Conservation (phyloP, 805 yeast species). For the Starmerella sp. region DNA sequence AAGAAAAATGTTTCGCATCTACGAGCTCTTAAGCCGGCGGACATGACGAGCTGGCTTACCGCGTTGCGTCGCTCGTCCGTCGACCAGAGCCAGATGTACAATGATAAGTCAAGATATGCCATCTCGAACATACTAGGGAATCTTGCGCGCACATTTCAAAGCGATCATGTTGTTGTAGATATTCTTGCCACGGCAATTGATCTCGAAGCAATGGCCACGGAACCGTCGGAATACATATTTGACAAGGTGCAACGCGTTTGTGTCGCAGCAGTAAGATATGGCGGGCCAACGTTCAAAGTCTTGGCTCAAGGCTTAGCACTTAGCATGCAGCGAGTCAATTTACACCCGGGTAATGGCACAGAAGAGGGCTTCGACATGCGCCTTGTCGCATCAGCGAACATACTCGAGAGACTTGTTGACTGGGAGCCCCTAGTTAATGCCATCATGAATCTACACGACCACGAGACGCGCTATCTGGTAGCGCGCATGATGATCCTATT, state of each 20-base stretch:
- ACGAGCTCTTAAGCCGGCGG: background rate
- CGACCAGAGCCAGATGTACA: background rate
- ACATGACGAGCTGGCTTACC: background rate
- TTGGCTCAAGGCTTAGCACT: background rate
- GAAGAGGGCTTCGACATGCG: background rate
- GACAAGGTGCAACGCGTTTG: background rate
- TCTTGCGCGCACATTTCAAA: background rate
- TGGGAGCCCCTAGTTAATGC: background rate
- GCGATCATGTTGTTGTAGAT: background rate
- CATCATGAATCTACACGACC: background rate
- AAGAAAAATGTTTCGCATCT: background rate
- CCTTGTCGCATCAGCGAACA: background rate
- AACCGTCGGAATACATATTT: background rate
- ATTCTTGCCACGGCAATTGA: background rate
- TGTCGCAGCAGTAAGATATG: background rate
- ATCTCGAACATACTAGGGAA: background rate
- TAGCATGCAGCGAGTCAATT: background rate
- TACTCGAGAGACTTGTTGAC: background rate
- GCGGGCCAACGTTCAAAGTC: background rate
- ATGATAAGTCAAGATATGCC: background rate
- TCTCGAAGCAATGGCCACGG: background rate
- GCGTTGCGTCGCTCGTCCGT: background rate
- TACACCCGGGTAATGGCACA: background rate
- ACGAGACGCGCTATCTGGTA: background rate
- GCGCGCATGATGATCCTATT: background rate